Evolutionary conservation across 345 rosid genomes (phyloP).

Genomic region (Theobroma cacao): DNA sequence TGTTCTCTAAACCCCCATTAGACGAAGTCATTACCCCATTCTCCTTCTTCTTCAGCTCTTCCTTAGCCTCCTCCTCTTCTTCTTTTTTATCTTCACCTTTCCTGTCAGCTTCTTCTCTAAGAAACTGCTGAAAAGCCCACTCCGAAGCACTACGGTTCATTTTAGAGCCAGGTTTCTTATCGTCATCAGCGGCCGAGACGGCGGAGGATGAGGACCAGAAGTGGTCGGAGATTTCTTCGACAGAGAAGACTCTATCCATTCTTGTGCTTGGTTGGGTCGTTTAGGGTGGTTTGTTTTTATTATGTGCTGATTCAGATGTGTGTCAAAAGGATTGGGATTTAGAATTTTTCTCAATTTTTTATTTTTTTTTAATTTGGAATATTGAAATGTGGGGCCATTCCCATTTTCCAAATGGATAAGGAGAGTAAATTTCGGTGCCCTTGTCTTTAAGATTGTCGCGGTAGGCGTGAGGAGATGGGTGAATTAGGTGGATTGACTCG

Average conservation of each 20-base stretch:
- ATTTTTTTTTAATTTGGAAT: background rate
- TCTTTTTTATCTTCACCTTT: background rate
- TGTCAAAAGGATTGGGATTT: constrained; percentile 8
- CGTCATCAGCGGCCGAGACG: background rate
- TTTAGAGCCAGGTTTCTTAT: background rate
- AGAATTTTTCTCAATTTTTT: background rate
- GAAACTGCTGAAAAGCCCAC: constrained; percentile 74
- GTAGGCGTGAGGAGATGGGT: too few relatives aligned
- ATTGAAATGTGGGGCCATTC: background rate
- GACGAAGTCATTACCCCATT: background rate
- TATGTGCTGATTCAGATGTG: constrained; percentile 9
- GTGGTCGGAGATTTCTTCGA: constrained; percentile 61
- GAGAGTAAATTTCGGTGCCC: background rate
- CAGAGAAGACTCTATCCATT: constrained; percentile 60
- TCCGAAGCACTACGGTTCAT: constrained; percentile 72
- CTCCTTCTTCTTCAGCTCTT: background rate
- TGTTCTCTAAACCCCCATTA: constrained; percentile 1
- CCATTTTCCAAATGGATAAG: background rate
- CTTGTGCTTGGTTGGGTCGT: background rate
- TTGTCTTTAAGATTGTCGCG: too few relatives aligned
- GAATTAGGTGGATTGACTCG: too few relatives aligned
- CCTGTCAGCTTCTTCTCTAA: constrained; percentile 36
- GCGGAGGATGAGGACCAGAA: constrained; percentile 38
- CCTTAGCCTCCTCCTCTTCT: background rate
- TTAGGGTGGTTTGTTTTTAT: background rate